Evolutionary conservation across 768 basidiomycete genomes (phyloP).

Genomic region (Daedaleopsis nitida): DNA sequence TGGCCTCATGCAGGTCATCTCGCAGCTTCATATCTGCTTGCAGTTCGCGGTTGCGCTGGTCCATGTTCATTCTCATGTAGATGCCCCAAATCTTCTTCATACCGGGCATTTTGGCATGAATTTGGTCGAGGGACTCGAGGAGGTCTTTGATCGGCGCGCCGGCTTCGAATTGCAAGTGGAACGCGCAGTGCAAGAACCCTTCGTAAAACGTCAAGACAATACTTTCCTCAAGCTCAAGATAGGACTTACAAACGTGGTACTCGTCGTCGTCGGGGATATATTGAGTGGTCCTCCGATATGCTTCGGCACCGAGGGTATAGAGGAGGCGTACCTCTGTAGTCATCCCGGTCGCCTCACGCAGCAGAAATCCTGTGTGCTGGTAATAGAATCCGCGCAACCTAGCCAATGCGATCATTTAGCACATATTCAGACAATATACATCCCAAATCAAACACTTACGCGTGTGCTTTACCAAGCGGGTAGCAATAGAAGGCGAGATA

Average conservation of each 20-base stretch:
- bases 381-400: constrained; percentile 20
- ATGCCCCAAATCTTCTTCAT: constrained; percentile 23
- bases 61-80: neutral
- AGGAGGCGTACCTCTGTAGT: neutral
- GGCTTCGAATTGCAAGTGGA: constrained; percentile 3
- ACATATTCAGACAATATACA: neutral
- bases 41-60: neutral
- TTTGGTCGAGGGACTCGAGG: constrained; percentile 10
- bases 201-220: neutral
- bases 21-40: neutral
- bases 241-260: constrained; percentile 1
- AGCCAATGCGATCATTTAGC: neutral
- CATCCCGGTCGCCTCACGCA: neutral
- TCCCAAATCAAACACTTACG: neutral
- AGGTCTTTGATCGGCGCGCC: constrained; percentile 1
- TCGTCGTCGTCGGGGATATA: constrained; percentile 20
- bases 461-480: constrained; percentile 5
- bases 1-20: neutral
- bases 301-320: neutral
- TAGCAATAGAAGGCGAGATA: constrained; percentile 5
- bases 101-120: constrained; percentile 14
- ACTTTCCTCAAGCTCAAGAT: neutral
- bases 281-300: constrained; percentile 10
- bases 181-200: constrained; percentile 18
- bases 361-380: constrained; percentile 5